Percentiles rank a stretch among this genome's conserved stretches.
These are phyloP conservation scores for Elongisporangium prolatum DNA, from an alignment of 352 stramenopile species.

Conservation along the genomic window DNA sequence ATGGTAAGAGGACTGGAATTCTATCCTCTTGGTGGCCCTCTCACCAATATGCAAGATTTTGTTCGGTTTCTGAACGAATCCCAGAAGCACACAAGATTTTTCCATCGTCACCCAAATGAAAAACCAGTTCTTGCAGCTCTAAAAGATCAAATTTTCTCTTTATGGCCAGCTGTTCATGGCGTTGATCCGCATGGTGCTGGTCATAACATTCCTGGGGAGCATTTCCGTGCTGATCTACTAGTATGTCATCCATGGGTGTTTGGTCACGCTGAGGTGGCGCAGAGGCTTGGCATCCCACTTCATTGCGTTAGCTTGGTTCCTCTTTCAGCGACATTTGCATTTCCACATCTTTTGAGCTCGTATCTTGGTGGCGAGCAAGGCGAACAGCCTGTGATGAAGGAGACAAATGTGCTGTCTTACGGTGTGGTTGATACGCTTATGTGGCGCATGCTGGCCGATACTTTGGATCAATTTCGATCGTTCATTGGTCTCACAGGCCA, in stretches of 20 bases:
- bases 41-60: conserved; percentile 26
- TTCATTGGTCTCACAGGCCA: conserved; percentile 25
- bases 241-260: conserved; percentile 35
- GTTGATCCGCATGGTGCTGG: conserved; percentile 21
- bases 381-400: conserved; percentile 9
- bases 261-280: conserved; percentile 30
- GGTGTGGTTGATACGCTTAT: conserved; percentile 32
- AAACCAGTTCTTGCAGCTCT: conserved; percentile 17
- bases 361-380: conserved; percentile 19
- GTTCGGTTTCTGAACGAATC: conserved; percentile 29
- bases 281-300: conserved; percentile 39
- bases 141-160: conserved; percentile 28
- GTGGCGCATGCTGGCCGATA: conserved; percentile 22
- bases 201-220: conserved; percentile 19
- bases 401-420: conserved; percentile 39
- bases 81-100: conserved; percentile 16
- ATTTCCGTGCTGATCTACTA: conserved; percentile 40
- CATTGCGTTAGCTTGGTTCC: conserved; percentile 34
- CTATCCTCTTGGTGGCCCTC: conserved; percentile 28
- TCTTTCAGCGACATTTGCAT: conserved; percentile 30
- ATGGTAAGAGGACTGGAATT: conserved; percentile 39
- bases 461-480: conserved; percentile 35
- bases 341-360: conserved; percentile 36
- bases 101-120: conserved; percentile 19
- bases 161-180: conserved; percentile 25